A percentile compares a stretch with the other conserved stretches of the same genome.
Evolutionary conservation across 352 stramenopile genomes (phyloP).

Genomic region (Thraustotheca clavata): DNA sequence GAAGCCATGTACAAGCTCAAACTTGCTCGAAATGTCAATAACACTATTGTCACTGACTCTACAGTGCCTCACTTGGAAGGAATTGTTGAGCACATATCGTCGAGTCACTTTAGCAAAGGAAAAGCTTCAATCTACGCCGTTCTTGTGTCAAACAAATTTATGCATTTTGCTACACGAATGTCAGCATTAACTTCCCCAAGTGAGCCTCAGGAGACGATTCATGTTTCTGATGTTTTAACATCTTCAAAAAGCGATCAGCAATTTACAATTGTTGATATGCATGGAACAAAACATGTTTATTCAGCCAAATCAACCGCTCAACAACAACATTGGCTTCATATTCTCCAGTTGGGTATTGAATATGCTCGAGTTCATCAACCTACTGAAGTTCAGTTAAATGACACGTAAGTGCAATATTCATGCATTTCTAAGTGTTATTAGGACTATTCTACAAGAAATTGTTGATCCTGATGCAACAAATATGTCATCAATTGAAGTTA

Average conservation of each 20-base stretch:
- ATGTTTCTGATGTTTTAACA: background rate
- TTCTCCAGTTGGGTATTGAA: conserved; percentile 10
- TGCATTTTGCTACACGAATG: conserved; percentile 13
- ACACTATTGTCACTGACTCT: conserved; percentile 8
- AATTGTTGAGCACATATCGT: background rate
- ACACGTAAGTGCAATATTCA: conserved; percentile 1
- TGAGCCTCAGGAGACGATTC: background rate
- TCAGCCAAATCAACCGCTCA: background rate
- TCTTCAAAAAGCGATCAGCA: too few species aligned
- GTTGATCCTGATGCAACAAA: conserved; percentile 36
- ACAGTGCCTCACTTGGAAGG: conserved; percentile 8
- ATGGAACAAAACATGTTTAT: conserved; percentile 9
- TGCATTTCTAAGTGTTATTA: background rate
- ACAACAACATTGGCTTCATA: conserved; percentile 11
- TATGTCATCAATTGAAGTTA: background rate
- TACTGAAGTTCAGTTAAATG: background rate
- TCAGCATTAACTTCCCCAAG: conserved; percentile 5
- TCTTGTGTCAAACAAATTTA: conserved; percentile 5
- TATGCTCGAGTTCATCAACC: conserved; percentile 3
- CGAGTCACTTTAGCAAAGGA: background rate
- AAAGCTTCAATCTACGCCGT: background rate
- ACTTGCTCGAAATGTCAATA: background rate
- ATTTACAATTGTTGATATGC: background rate
- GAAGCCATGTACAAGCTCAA: background rate
- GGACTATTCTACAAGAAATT: conserved; percentile 15